Evolutionary conservation across 768 basidiomycete genomes (phyloP), one percentile per base, ranked within the genome.

Genomic region (Macrolepiota albuminosa): DNA sequence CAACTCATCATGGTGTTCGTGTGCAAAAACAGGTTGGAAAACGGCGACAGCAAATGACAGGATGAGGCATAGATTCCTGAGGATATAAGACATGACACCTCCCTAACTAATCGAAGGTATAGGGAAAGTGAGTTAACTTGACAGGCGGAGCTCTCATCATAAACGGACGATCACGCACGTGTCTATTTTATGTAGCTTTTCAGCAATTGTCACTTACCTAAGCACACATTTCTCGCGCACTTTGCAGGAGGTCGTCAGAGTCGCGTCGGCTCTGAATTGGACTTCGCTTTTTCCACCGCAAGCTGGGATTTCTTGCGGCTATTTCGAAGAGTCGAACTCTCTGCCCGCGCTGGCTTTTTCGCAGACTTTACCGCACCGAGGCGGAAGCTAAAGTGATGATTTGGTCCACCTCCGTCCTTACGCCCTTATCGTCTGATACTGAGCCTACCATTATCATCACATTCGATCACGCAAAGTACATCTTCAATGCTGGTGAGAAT

Each of bases 401-500:
- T 61, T 91, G 89, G 88, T 83, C 79, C 33, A 77, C 84, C 2
- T 81, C 82, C 4, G 83, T 88, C 31, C 73, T 87, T 57, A 83
- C 81, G 46, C 72, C 82, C 0, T 67, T 78, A 18, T 82, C 87
- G 4, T 84, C 84, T 54, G 95, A 98, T 74, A 91, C 94, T 1
- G 86, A 93, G 63, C 88, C 94, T 0, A 82, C 88, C 9, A 73
- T 97, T 29, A 73, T 89, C 60, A 72, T 96, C 64, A 78, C 81
- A 1, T 95, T 94, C 69, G 88, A 91, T 64, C 77, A 81, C 56
- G 87, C 83, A 13, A 89, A 92, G 65, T 98, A 95, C 65, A 79
- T 95, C 42, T 93, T 98, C 80, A 95, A 95, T 72, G 85, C 80
- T 21, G 88, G 91, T 8, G 94, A 97, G 72, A 89, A 88, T 60